Base-by-base conservation (phyloP, 257 asterid genomes). In the Linaria vulgaris region DNA sequence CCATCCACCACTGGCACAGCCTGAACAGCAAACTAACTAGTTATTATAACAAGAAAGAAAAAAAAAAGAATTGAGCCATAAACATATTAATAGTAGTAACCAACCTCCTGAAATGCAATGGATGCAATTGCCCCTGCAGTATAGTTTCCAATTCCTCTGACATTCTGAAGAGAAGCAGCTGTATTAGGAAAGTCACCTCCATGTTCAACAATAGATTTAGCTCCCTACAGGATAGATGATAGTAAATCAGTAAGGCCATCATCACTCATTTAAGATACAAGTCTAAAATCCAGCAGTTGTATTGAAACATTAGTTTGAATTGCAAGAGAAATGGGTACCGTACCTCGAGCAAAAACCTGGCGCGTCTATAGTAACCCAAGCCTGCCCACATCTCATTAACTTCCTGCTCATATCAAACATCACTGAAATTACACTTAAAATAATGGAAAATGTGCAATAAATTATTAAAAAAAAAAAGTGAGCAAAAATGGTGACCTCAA, bases 311-410 rank as follows among this genome's bases (percentile, higher is more conserved):
- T n/a, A n/a, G n/a, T n/a, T n/a, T n/a, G n/a, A n/a, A n/a, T n/a
- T n/a, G n/a, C n/a, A n/a, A n/a, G n/a, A n/a, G n/a, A n/a, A n/a
- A n/a, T n/a, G n/a, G n/a, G n/a, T n/a, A n/a, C n/a, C n/a, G n/a
- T n/a, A 87, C 97, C 96, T 89, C 94, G 13, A 92, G 95, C 75
- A 89, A 76, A 73, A 83, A 89, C 52, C 94, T 85, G 44, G 85
- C 97, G 27, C 97, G 80, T 67, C 96, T 76, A 66, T 92, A 92
- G 75, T 89, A 89, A 49, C 97, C 97, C 86, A 92, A 78, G 38
- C 99, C 97, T 4, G 99, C 97, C 97, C 97, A 92, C 90, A 87
- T 79, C 74, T 89, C 97, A 74, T 92, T 92, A 77, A 92, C 99
- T 79, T 87, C 99, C 97, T 92, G 86, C 82, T 41, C 63, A 27